Base-by-base conservation (phyloP, 2,329 filamentous ascomycete genomes). In the Epichloe festucae region DNA sequence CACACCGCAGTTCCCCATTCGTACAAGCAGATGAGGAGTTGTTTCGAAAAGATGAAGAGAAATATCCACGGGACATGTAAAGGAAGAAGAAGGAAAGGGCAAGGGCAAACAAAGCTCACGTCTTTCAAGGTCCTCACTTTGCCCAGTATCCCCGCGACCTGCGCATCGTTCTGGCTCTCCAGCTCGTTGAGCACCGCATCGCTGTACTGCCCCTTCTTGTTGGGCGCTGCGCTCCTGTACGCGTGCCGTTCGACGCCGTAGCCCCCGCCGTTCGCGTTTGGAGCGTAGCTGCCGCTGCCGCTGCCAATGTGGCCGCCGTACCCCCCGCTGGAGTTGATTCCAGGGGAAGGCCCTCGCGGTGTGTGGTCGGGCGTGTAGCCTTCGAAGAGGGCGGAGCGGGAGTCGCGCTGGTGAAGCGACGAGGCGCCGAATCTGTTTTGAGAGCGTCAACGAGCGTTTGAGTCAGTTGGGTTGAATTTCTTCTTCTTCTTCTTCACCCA, bases 91-190 rank as follows among this genome's bases (percentile, higher is more conserved):
- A 5, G 17, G 17, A 4, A 5, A 15, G 6, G 8, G 27, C 4
- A 2, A 2, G 23, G 23, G 23, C 14, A 10, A 10, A 27, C 45
- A 58, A 44, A 58, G 75, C 85, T 65, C 70, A 95, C 89, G 70
- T 89, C 82, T 70, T 96, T 97, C 60, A 97, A 66, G 73, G 89
- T 81, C 72, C 78, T 82, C 54, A 97, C 91, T 70, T 95, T 96
- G 58, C 86, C 86, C 58, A 88, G 78, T 63, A 96, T 90, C n/a
- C 89, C 89, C 55, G 89, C 85, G 11, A 96, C 84, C 61, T 96
- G 85, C 53, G 81, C 76, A 60, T 96, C 90, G 65, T 97, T 97
- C 72, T 98, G 93, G 63, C 87, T 91, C 73, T 98, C 93, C 54
- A 98, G 77, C 70, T 95, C 89, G 65, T 88, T 89, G 50, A 98